Evolutionary conservation across 169 alveolate species (phyloP).

Genomic region (Perkinsus chesapeaki): DNA sequence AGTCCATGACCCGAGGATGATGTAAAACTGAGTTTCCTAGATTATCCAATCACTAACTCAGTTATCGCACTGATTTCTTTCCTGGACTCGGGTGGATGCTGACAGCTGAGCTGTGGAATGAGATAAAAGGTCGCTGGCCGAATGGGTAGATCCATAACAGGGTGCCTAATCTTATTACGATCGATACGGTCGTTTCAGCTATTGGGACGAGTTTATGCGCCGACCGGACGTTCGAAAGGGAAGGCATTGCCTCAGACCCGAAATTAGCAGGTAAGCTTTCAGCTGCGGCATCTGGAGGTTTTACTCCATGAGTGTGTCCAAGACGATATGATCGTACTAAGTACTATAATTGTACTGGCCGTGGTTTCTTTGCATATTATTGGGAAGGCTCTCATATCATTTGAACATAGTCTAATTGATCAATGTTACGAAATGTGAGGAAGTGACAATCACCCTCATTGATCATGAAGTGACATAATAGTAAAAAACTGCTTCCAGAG

Average conservation of each 20-base stretch:
- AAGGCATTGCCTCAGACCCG: conserved; percentile 7
- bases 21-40: neutral
- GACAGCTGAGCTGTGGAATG: neutral
- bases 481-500: neutral
- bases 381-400: no score
- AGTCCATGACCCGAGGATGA: neutral
- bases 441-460: no score
- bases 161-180: neutral
- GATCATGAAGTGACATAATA: neutral
- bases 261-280: neutral
- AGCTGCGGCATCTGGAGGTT: no score
- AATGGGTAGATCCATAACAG: no score
- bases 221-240: neutral
- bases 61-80: neutral
- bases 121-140: neutral
- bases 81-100: conserved; percentile 12
- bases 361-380: no score
- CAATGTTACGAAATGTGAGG: no score
- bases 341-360: no score
- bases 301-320: no score
- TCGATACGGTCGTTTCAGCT: neutral
- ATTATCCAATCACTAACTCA: neutral
- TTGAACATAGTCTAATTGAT: no score
- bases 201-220: conserved; percentile 12
- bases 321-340: no score